Conservation (phyloP, 2,329 filamentous ascomycete species). For the Fusarium clavum region DNA sequence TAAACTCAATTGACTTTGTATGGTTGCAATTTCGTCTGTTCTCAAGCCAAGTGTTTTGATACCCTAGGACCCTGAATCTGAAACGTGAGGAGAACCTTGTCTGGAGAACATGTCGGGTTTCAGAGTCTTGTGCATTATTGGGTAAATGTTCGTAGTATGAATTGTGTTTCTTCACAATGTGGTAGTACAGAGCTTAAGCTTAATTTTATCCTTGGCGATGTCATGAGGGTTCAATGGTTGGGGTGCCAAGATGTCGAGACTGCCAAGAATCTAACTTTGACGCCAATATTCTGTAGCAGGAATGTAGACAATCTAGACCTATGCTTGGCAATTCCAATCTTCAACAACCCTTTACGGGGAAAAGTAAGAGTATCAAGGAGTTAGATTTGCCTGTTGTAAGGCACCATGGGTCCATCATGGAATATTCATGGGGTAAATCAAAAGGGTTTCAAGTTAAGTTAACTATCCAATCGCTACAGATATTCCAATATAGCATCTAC, state of each 20-base stretch:
- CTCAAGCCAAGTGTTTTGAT: neutral
- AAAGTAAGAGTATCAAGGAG: no score
- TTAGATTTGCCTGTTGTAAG: rapidly evolving
- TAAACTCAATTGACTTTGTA: neutral
- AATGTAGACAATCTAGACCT: neutral
- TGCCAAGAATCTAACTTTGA: neutral
- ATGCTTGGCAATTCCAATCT: neutral
- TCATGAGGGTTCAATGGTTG: neutral
- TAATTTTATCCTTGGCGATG: rapidly evolving
- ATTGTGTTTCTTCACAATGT: neutral
- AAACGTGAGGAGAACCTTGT: conserved; percentile 5
- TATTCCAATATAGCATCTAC: neutral
- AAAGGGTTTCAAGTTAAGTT: neutral
- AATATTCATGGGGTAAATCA: no score
- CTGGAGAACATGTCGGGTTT: neutral
- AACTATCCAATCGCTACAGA: neutral
- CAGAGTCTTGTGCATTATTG: neutral
- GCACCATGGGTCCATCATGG: no score
- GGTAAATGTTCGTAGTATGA: neutral
- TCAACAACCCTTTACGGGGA: no score
- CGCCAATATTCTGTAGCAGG: neutral
- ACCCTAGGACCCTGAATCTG: conserved; percentile 16
- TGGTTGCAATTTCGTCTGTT: neutral
- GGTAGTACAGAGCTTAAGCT: neutral
- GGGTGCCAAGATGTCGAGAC: neutral